These are phyloP conservation scores for Candida argentea DNA, from an alignment of 805 yeast genomes.

Conservation along the genomic window DNA sequence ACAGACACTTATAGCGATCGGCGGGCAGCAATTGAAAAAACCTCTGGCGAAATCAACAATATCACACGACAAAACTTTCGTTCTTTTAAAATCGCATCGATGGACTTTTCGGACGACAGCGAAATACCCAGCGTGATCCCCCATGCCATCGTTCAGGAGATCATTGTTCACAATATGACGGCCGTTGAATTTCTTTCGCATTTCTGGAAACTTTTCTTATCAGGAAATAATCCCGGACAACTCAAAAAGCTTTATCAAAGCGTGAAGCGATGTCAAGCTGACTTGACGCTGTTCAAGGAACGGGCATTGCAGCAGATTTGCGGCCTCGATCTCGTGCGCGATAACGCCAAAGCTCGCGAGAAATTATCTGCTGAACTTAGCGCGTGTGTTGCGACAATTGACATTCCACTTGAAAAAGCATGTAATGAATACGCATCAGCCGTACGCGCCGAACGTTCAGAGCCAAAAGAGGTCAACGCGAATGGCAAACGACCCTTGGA, in stretches of 20 bases:
- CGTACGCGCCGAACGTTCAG: conserved; percentile 7
- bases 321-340: conserved; percentile 9
- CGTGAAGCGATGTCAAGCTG: conserved; percentile 23
- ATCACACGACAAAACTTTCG: conserved; percentile 46
- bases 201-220: conserved; percentile 30
- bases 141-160: conserved; percentile 18
- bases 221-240: conserved; percentile 27
- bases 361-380: conserved; percentile 23
- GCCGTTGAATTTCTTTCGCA: conserved; percentile 33
- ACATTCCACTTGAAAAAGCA: conserved; percentile 24
- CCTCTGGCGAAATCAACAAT: conserved; percentile 33
- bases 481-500: conserved; percentile 16
- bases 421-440: conserved; percentile 25
- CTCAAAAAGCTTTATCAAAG: conserved; percentile 27
- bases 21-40: conserved; percentile 29
- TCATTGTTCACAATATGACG: conserved; percentile 28
- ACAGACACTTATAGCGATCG: conserved; percentile 19
- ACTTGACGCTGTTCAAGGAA: conserved; percentile 18
- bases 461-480: conserved; percentile 14
- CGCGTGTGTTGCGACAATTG: conserved; percentile 22
- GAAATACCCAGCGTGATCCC: conserved; percentile 24
- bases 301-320: conserved; percentile 8
- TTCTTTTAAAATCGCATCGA: conserved; percentile 33
- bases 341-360: conserved; percentile 22
- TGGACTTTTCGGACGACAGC: conserved; percentile 6